phyloP scores from a whole-genome alignment of 2,329 filamentous ascomycete species.

The Calonectria crousiana region DNA sequence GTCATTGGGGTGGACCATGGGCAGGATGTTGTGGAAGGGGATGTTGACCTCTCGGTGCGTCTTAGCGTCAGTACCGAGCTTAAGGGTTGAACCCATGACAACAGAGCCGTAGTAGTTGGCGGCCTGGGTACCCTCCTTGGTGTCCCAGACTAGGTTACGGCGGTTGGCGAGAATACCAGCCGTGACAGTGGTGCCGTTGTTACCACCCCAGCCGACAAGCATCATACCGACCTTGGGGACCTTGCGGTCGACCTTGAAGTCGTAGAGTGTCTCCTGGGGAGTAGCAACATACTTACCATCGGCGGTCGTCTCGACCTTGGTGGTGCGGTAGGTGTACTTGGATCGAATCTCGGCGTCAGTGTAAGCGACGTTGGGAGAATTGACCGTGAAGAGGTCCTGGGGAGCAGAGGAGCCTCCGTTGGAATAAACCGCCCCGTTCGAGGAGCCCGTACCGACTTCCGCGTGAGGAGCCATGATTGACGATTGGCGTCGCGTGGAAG shows the following conservation, averaged over 20 bases:
- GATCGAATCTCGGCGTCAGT: constrained; percentile 89
- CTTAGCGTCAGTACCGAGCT: constrained; percentile 89
- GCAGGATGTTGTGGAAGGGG: constrained; percentile 92
- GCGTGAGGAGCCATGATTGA: constrained; percentile 92
- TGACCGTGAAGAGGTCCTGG: constrained; percentile 82
- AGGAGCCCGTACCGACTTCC: constrained; percentile 66
- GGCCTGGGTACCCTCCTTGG: constrained; percentile 84
- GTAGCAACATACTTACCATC: constrained; percentile 85
- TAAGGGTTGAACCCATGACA: constrained; percentile 97
- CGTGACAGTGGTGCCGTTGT: constrained; percentile 97
- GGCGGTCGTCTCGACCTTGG: constrained; percentile 77
- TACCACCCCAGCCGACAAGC: constrained; percentile 97
- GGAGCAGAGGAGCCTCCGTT: constrained; percentile 56
- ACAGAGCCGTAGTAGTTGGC: constrained; percentile 99
- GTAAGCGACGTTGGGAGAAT: constrained; percentile 93
- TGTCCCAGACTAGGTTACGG: constrained; percentile 88
- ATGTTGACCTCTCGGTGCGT: constrained; percentile 94
- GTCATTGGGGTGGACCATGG: constrained; percentile 98
- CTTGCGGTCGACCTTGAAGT: constrained; percentile 97
- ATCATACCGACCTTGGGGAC: constrained; percentile 95
- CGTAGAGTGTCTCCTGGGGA: constrained; percentile 90
- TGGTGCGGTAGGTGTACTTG: constrained; percentile 97
- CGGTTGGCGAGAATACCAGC: constrained; percentile 98
- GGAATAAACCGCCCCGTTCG: constrained; percentile 70
- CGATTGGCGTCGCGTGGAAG: constrained; percentile 47